Evolutionary conservation across 1,284 basidiomycete genomes (phyloP).

Genomic region (Malassezia vespertilionis): DNA sequence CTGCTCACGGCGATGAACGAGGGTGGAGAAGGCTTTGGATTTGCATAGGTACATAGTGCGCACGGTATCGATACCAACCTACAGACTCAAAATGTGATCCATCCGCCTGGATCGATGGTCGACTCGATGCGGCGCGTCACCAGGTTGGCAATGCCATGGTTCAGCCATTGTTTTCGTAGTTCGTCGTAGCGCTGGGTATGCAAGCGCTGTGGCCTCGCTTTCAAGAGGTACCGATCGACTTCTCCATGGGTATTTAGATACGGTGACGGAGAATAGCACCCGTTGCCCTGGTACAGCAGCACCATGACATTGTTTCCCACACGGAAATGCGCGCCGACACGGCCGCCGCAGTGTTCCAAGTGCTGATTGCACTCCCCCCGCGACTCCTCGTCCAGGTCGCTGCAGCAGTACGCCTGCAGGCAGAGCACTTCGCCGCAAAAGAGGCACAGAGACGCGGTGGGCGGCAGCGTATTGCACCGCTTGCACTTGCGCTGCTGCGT

Average conservation of each 20-base stretch:
- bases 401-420: conserved; percentile 85
- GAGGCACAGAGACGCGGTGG: conserved; percentile 80
- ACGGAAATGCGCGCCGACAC: conserved; percentile 77
- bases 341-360: conserved; percentile 82
- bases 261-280: conserved; percentile 75
- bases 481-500: conserved; percentile 62
- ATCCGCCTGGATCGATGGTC: conserved; percentile 71
- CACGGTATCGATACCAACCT: conserved; percentile 8
- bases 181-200: conserved; percentile 84
- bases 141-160: conserved; percentile 76
- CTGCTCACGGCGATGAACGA: conserved; percentile 43
- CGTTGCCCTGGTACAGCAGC: conserved; percentile 80
- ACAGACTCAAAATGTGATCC: conserved; percentile 85
- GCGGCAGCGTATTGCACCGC: conserved; percentile 67
- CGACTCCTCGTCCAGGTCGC: conserved; percentile 55
- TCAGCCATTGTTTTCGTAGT: conserved; percentile 75
- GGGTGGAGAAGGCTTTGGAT: conserved; percentile 46
- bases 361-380: conserved; percentile 85
- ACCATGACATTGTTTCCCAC: conserved; percentile 83
- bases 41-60: conserved; percentile 23
- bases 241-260: conserved; percentile 94
- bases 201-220: conserved; percentile 74
- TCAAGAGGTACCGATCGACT: conserved; percentile 79
- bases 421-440: conserved; percentile 81
- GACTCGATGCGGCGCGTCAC: conserved; percentile 75